Evolutionary conservation across 2,329 filamentous ascomycete genomes (phyloP), one percentile per base, ranked within the genome.

Genomic region (Trichophyton schoenleinii): DNA sequence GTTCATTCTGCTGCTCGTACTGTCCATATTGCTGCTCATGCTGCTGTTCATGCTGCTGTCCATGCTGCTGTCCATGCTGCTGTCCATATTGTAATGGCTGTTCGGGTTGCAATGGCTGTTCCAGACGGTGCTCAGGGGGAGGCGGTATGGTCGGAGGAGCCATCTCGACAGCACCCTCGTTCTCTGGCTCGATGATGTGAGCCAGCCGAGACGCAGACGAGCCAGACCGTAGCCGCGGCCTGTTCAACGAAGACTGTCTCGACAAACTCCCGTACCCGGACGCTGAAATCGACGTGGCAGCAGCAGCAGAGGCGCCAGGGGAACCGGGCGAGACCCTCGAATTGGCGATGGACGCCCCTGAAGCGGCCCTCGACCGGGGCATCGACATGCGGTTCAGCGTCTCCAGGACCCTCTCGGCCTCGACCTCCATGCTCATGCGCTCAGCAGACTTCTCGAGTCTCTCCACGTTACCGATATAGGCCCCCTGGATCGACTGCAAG

Each of bases 391-490:
- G 55, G 31, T 41, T 58, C 34, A 42, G 38, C 28, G 42, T 11
- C 3, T 41, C 57, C n/a, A 48, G 46, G 46, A 42, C n/a, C 46
- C 20, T 52, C 74, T 55, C 79, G 70, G 64, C 78, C 77, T 53
- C 58, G 72, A 42, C 71, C 74, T 72, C 75, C 66, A 73, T 71
- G 67, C 77, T 80, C 62, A 80, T 68, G 38, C 74, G 74, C 67
- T 79, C 78, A 15, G 78, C 78, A 64, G 73, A 78, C 64, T 74
- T 71, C 65, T 80, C 78, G 65, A 80, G 66, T 49, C 78, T 71
- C 66, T 78, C 77, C 61, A 80, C 75, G 72, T 80, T 79, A 63
- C 75, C 75, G 34, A 74, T 67, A 63, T 80, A 79, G 28, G 78
- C 78, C 48, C 78, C 78, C 70, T 80, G 78, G 61, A 79, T 64